A percentile compares a stretch with the other conserved stretches of the same genome.
Conservation (phyloP, 257 asterid species). For the Jasminum sambac region DNA sequence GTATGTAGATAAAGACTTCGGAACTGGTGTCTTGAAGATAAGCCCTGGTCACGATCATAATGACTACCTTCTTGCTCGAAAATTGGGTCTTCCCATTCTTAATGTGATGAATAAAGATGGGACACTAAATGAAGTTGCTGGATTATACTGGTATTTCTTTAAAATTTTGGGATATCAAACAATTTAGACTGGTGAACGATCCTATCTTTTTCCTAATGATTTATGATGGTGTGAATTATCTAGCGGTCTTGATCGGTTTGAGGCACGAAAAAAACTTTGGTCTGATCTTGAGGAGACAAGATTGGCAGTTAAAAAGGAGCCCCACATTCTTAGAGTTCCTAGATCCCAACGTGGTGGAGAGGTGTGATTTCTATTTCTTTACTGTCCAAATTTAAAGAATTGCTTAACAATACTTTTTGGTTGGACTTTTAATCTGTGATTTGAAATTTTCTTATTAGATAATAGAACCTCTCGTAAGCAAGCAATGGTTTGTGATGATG, state of each 20-base stretch:
- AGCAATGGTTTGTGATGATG: conserved; percentile 98
- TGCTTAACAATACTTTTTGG: conserved; percentile 14
- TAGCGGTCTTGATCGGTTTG: conserved; percentile 99
- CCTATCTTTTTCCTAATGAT: conserved; percentile 30
- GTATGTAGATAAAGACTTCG: conserved; percentile 98
- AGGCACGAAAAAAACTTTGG: conserved; percentile 96
- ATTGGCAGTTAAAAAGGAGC: conserved; percentile 84
- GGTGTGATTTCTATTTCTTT: conserved; percentile 42
- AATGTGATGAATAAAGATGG: conserved; percentile 99
- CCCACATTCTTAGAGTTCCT: conserved; percentile 84
- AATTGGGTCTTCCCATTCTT: conserved; percentile 97
- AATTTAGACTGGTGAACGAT: conserved; percentile 13
- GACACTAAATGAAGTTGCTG: conserved; percentile 93
- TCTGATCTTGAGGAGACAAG: conserved; percentile 93
- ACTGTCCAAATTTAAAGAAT: conserved; percentile 21
- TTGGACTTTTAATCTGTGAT: conserved; percentile 3
- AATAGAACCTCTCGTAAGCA: conserved; percentile 94
- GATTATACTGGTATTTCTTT: conserved; percentile 63
- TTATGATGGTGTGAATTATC: conserved; percentile 26
- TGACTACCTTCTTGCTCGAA: conserved; percentile 96
- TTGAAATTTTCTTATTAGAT: conserved; percentile 47
- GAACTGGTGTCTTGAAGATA: conserved; percentile 98
- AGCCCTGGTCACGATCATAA: conserved; percentile 99
- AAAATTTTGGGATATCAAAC: conserved; percentile 26
- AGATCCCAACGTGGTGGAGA: conserved; percentile 99